Base-by-base conservation (phyloP, 257 asterid genomes). In the Capsicum pubescens region DNA sequence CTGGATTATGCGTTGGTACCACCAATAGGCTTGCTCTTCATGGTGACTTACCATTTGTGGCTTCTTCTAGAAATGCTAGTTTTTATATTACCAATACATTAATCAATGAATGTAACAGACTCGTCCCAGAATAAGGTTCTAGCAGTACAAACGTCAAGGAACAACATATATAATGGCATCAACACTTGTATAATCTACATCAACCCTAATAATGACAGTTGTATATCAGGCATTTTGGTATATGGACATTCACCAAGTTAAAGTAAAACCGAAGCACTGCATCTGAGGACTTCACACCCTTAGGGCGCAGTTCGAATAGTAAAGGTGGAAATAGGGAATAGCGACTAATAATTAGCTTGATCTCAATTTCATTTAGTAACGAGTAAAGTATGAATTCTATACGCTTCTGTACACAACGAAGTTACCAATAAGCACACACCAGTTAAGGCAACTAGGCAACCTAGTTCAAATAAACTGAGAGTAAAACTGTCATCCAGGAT, bases 101-200 rank as follows among this genome's bases (percentile, higher is more conserved):
- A 63, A 32, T 32, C 17, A 26, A 64, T 64, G 71, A 64, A 76
- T 21, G 81, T 0, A 3, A 76, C 87, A 95, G 98, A 95, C 63
- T 85, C 89, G 17, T 71, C 90, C 0, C 91, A 92, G 79, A 94
- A 89, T 50, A 98, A 98, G 8, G 88, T 94, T 64, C 87, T 94
- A 11, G 94, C 98, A 8, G 99, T 95, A 50, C 98, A 94, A 44
- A 93, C 97, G 1, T 87, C 93, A 50, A 84, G 98, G 84, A 95
- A 94, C 95, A 94, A 94, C 92, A 93, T 39, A 39, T 39, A 39
- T 95, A 86, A 95, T 95, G 98, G 99, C 99, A 1, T 94, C 98
- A 0, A 95, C 98, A n/a, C 93, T 95, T 2, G 77, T 95, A 72
- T 97, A 98, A 1, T 92, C 99, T 13, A 92, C 94, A 3, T 93